These are phyloP conservation scores for Cymodocea nodosa DNA, from an alignment of 116 monocot genomes.

Conservation along the genomic window DNA sequence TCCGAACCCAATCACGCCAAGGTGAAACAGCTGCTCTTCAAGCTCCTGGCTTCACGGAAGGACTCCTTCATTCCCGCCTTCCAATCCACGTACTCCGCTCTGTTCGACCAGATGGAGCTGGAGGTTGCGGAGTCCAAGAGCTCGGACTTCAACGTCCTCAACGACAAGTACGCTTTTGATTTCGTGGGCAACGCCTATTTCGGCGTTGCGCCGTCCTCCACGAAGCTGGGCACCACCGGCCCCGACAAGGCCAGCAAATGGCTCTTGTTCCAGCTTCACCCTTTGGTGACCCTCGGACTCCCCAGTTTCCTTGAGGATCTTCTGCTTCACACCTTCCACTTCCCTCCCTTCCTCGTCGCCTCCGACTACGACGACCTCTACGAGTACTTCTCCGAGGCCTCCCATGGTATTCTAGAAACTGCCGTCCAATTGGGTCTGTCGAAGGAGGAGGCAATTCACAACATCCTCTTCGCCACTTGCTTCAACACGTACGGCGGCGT, in stretches of 20 bases:
- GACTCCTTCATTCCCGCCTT: slow-evolving; percentile 39
- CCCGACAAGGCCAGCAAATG: slow-evolving; percentile 27
- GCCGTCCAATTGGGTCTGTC: slow-evolving; percentile 35
- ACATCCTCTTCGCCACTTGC: slow-evolving; percentile 40
- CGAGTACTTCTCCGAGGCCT: slow-evolving; percentile 27
- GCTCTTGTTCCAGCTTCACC: slow-evolving; percentile 46
- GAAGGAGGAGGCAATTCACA: slow-evolving; percentile 46
- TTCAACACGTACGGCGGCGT: slow-evolving; percentile 56
- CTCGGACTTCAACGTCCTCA: slow-evolving; percentile 47
- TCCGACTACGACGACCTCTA: slow-evolving; percentile 38
- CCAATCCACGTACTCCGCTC: slow-evolving; percentile 15
- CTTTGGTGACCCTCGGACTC: slow-evolving; percentile 33
- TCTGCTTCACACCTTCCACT: slow-evolving; percentile 41
- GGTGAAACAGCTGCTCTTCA: slow-evolving; percentile 44
- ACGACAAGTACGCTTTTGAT: slow-evolving; percentile 41
- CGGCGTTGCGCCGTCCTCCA: slow-evolving; percentile 18
- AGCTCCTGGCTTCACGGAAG: slow-evolving; percentile 27
- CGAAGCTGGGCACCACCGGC: slow-evolving; percentile 13
- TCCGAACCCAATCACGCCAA: slow-evolving; percentile 53
- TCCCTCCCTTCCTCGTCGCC: slow-evolving; percentile 23
- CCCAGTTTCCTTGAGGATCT: slow-evolving; percentile 47
- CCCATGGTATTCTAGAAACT: slow-evolving; percentile 11
- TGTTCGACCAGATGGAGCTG: slow-evolving; percentile 36
- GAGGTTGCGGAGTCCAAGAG: slow-evolving; percentile 18
- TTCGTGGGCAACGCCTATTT: slow-evolving; percentile 37